Conservation (phyloP, 148 eudicot species). For the Arbutus unedo region DNA sequence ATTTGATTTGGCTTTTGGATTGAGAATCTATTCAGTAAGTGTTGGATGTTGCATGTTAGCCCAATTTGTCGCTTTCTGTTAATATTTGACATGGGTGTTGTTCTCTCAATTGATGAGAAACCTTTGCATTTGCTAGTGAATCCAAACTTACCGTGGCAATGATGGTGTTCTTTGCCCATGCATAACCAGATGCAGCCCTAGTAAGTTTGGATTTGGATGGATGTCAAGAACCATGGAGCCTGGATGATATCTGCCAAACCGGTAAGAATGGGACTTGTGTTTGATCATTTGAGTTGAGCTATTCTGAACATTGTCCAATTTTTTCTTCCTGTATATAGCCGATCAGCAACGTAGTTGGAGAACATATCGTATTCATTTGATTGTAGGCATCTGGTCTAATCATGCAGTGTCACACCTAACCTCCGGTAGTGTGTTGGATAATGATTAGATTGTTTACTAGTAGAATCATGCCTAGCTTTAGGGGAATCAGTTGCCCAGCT, state of each 20-base stretch:
- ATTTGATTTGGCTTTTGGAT: too few species aligned
- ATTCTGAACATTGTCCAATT: neutral
- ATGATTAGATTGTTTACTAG: neutral
- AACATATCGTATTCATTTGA: neutral
- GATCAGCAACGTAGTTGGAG: too few species aligned
- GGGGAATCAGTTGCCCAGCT: neutral
- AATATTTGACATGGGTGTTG: neutral
- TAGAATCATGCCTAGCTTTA: neutral
- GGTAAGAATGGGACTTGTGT: neutral
- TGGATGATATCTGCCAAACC: neutral
- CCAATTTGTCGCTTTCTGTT: neutral
- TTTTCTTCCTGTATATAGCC: neutral
- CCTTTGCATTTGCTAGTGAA: neutral
- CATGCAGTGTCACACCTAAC: neutral
- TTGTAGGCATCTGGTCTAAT: neutral
- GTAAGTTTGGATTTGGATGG: conserved; percentile 4
- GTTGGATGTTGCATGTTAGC: neutral
- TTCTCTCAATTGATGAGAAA: neutral
- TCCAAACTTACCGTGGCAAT: neutral
- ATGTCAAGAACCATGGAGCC: neutral
- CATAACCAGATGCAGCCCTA: neutral
- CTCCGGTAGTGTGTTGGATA: neutral
- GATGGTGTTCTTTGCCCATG: neutral
- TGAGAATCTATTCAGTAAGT: neutral
- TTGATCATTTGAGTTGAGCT: neutral